Base-by-base conservation (phyloP, 805 yeast species). In the Starmerella lactis-condensi region DNA sequence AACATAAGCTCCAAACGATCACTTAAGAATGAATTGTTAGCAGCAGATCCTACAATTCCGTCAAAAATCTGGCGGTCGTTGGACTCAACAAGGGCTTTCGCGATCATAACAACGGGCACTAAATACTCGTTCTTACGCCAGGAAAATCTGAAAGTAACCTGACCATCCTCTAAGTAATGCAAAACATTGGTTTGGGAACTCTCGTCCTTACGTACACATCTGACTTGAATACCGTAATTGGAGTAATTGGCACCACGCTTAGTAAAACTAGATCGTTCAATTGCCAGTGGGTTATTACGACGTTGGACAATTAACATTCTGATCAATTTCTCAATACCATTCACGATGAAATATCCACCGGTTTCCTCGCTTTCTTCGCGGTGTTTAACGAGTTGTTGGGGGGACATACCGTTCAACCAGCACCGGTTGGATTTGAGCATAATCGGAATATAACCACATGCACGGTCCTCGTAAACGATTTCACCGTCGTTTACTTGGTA, bases 231-330 rank as follows among this genome's bases (percentile, higher is more conserved):
- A 72, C 98, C 98, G 45, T 57, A 89, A 37, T 72, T 71, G 24
- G 93, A 62, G 58, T 89, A 89, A 6, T 79, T 58, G 5, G 85
- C 75, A 48, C 98, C 98, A 65, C 98, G 75, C 59, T 82, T 82
- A 30, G 74, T 75, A 50, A 85, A 89, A 8, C 93, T 77, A 21
- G 93, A 91, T 60, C 98, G 79, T 37, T 82, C 75, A 47, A 89
- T 71, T 9, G 96, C 96, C 94, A 89, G 81, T 16, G 96, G 93
- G 52, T 83, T 95, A 54, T 89, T 89, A 57, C 98, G 69, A 55
- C 96, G 74, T 59, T 85, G 98, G 13, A 89, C 95, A 61, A 89
- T 81, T 54, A 89, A 69, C 96, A 89, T 81, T 60, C 98, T 78
- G 47, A 89, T 71, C 47, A 89, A 64, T 57, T 89, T 89, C 57